These are phyloP conservation scores for Mycena rebaudengoi DNA, from an alignment of 768 basidiomycete species.

Conservation along the genomic window DNA sequence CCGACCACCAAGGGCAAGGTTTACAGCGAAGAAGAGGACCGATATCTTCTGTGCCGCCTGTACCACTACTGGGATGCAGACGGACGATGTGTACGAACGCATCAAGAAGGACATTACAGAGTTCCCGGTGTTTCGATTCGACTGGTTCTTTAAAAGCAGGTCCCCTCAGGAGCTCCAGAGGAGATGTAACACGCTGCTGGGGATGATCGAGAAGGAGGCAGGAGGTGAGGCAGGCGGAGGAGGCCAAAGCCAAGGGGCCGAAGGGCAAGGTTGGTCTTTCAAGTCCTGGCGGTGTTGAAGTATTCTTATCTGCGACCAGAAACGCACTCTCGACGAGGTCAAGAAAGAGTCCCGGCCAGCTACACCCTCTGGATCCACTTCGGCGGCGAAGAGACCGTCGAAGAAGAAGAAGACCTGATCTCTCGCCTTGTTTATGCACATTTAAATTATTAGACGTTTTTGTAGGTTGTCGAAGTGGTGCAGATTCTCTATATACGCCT, in stretches of 20 bases:
- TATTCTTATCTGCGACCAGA: constrained; percentile 47
- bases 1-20: constrained; percentile 96
- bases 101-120: constrained; percentile 97
- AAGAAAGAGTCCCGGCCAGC: constrained; percentile 68
- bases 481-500: neutral
- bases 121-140: constrained; percentile 96
- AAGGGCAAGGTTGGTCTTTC: constrained; percentile 67
- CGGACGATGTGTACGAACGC: constrained; percentile 90
- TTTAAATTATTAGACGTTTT: constrained; percentile 18
- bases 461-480: neutral
- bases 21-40: constrained; percentile 96
- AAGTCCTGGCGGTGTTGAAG: too few relatives aligned
- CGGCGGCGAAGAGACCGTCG: constrained; percentile 62
- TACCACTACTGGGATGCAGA: constrained; percentile 90
- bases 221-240: constrained; percentile 71
- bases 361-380: constrained; percentile 61
- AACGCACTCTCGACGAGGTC: constrained; percentile 78
- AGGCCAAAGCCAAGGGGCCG: constrained; percentile 65
- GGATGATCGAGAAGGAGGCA: constrained; percentile 96
- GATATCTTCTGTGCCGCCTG: constrained; percentile 91
- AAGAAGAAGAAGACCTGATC: constrained; percentile 75
- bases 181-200: constrained; percentile 85
- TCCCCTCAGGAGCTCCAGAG: constrained; percentile 89
- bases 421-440: constrained; percentile 9
- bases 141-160: constrained; percentile 98